Evolutionary conservation across 306 rosid genomes (phyloP), one percentile per base, ranked within the genome.

Genomic region (Inga leiocalycina): DNA sequence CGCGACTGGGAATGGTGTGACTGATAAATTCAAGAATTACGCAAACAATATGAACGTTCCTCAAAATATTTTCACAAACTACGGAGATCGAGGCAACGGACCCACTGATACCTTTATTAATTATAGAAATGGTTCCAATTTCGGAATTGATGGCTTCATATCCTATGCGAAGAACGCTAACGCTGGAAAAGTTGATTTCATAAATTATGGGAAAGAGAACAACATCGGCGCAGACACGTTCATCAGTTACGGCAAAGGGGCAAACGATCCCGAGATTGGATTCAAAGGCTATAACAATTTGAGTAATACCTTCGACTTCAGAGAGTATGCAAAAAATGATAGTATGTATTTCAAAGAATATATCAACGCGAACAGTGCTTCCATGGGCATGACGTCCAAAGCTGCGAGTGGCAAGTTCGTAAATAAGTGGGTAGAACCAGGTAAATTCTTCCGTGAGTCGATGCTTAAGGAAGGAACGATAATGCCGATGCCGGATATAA

Each of bases 361-460:
- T 83, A 86, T 84, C 46, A 85, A 88, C 5, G 65, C 3, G 4
- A 17, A 27, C 14, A 7, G 71, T 20, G 71, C 78, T 11, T 66
- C 61, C 70, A 68, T 72, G 86, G 83, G 27, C 27, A 24, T 24
- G 27, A 0, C 85, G 44, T 37, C 48, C 15, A 6, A 3, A 12
- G 14, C 27, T 17, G 24, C 9, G 30, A 88, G 88, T 79, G 91
- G 81, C 66, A 88, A 79, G 78, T 68, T 87, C 82, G 91, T 66
- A 4, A 92, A 91, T 46, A 91, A 73, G 12, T 91, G 94, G 95
- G 95, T 92, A 2, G 91, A 92, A 65, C 94, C 95, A 16, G 98
- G 98, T n/a, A 94, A 92, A 57, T 94, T 94, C 90, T 94, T 94
- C 57, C 85, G 97, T 6, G 94, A 94, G 77, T 86, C 86, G 56